A percentile compares a stretch with the other conserved stretches of the same genome.
Conservation (phyloP, 2,329 filamentous ascomycete genomes). For the Microascus cirrosus region DNA sequence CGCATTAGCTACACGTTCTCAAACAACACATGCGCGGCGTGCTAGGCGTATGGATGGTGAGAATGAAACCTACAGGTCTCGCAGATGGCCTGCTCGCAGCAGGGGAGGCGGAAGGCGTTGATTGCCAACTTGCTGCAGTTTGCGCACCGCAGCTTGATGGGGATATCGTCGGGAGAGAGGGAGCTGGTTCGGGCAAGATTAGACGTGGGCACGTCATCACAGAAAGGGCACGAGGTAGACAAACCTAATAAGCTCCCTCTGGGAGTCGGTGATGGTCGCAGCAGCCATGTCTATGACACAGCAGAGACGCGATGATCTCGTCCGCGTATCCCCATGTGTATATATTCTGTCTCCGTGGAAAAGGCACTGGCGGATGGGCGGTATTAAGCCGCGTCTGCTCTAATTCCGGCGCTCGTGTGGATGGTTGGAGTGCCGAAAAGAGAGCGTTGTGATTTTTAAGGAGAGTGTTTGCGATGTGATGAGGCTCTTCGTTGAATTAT, state of each 20-base stretch:
- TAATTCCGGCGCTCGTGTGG: neutral
- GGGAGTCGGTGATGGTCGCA: conserved; percentile 31
- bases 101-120: conserved; percentile 84
- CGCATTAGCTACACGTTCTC: neutral
- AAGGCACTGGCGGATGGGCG: neutral
- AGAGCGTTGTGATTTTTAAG: neutral
- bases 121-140: conserved; percentile 85
- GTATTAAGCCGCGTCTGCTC: neutral
- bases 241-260: conserved; percentile 48
- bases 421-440: neutral
- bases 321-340: neutral
- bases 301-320: neutral
- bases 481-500: neutral
- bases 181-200: conserved; percentile 40
- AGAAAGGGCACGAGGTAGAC: conserved; percentile 7
- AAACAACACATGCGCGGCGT: neutral
- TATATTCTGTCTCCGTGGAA: neutral
- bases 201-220: neutral
- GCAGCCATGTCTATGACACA: conserved; percentile 6
- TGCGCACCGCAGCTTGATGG: conserved; percentile 91
- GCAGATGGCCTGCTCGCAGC: conserved; percentile 93
- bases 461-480: neutral
- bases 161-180: conserved; percentile 71
- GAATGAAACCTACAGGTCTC: conserved; percentile 59
- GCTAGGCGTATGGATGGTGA: neutral